Conservation (phyloP, 2,329 filamentous ascomycete genomes). For the Tolypocladium inflatum region DNA sequence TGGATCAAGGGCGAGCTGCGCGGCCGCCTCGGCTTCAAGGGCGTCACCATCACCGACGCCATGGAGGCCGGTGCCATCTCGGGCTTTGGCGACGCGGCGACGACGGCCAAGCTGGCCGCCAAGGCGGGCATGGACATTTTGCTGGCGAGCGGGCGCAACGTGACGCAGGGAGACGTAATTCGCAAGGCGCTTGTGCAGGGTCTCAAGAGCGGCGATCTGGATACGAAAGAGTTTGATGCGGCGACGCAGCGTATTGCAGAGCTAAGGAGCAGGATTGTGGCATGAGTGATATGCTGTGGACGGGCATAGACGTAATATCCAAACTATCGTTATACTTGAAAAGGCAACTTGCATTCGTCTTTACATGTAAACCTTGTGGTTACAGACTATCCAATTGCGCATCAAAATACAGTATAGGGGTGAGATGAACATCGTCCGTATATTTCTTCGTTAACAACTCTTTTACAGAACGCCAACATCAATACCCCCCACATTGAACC, state of each 20-base stretch:
- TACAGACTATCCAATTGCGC: background rate
- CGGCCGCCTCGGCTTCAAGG: constrained; percentile 7
- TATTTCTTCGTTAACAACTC: background rate
- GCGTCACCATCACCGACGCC: constrained; percentile 11
- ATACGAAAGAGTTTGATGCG: constrained; percentile 7
- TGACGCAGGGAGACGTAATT: constrained; percentile 7
- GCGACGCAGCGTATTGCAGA: constrained; percentile 8
- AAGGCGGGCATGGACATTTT: constrained; percentile 10
- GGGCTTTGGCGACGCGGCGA: constrained; percentile 3
- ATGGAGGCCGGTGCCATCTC: constrained; percentile 8
- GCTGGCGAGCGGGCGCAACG: constrained; percentile 8
- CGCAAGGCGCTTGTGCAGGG: constrained; percentile 7
- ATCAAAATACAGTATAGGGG: no score
- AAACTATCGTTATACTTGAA: background rate
- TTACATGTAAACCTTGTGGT: no score
- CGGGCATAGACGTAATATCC: background rate
- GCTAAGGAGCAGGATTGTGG: constrained; percentile 4
- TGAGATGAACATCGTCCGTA: background rate
- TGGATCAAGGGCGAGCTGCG: constrained; percentile 10
- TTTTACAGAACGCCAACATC: background rate
- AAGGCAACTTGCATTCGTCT: background rate
- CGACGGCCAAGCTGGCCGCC: constrained; percentile 4
- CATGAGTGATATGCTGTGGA: background rate
- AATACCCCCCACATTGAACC: background rate
- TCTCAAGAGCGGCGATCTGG: constrained; percentile 2